Conservation (phyloP, 257 asterid species). For the Solanum phureja region DNA sequence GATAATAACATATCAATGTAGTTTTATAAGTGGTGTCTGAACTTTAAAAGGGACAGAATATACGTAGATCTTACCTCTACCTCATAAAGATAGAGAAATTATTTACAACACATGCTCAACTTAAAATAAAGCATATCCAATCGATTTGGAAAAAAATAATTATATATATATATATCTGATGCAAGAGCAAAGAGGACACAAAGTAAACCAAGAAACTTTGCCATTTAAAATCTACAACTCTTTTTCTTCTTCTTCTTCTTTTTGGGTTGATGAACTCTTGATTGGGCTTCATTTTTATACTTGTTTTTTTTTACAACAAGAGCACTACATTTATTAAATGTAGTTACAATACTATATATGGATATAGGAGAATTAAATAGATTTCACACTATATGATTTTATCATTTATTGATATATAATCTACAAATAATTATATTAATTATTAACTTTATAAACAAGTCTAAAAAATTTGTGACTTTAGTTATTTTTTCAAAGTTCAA, state of each 20-base stretch:
- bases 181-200: not conserved
- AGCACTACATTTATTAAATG: too few species aligned
- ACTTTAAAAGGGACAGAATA: too few species aligned
- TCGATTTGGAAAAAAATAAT: too few species aligned
- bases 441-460: not conserved
- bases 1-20: too few species aligned
- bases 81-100: not conserved
- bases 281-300: not conserved
- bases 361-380: not conserved
- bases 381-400: not conserved
- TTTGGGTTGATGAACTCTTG: not conserved
- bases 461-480: not conserved
- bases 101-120: fast-evolving
- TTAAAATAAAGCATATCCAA: too few species aligned
- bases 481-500: not conserved
- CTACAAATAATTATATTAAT: not conserved
- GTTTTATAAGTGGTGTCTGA: not conserved
- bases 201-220: not conserved
- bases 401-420: not conserved
- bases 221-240: not conserved
- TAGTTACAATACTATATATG: not conserved
- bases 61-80: not conserved
- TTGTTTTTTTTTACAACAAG: not conserved
- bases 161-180: not conserved
- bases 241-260: not conserved